phyloP scores from a whole-genome alignment of 1,284 basidiomycete species.

The Malassezia slooffiae region DNA sequence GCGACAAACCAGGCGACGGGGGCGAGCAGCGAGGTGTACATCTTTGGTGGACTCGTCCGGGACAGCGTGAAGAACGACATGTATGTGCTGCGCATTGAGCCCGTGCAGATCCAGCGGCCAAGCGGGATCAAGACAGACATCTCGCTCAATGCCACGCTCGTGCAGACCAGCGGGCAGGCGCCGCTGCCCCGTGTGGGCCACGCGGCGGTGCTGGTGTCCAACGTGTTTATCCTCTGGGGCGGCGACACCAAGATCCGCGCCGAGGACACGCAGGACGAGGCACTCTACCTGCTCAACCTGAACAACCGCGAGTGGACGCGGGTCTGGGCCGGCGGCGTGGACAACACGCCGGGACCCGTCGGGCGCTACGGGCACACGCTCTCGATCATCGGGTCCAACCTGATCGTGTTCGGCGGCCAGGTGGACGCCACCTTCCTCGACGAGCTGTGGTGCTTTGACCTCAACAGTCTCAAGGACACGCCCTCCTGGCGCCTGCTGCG shows the following conservation, averaged over 20 bases:
- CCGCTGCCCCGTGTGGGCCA: conserved; percentile 88
- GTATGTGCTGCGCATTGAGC: conserved; percentile 52
- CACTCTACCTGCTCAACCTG: conserved; percentile 86
- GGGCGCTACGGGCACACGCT: conserved; percentile 95
- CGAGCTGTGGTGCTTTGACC: conserved; percentile 92
- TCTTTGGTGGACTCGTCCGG: conserved; percentile 91
- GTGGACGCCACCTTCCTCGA: conserved; percentile 75
- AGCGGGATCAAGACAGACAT: conserved; percentile 32
- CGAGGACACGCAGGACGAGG: conserved; percentile 78
- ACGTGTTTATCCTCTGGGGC: conserved; percentile 94
- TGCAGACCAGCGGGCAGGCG: conserved; percentile 69
- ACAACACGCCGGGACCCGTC: conserved; percentile 54
- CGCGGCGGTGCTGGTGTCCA: conserved; percentile 85
- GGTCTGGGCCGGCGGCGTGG: conserved; percentile 50
- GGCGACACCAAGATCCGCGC: conserved; percentile 73
- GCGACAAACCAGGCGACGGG: conserved; percentile 72
- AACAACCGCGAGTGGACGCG: conserved; percentile 81
- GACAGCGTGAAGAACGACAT: conserved; percentile 87
- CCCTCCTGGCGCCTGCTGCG: conserved; percentile 61
- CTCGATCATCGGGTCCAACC: conserved; percentile 78
- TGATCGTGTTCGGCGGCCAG: conserved; percentile 93
- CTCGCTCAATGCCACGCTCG: conserved; percentile 52
- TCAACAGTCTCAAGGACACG: conserved; percentile 50
- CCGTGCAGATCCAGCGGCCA: conserved; percentile 58
- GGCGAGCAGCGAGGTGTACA: conserved; percentile 74